A percentile compares a stretch with the other conserved stretches of the same genome.
Evolutionary conservation across 495 filamentous ascomycete genomes (phyloP).

Genomic region (Aspergillus ostianus): DNA sequence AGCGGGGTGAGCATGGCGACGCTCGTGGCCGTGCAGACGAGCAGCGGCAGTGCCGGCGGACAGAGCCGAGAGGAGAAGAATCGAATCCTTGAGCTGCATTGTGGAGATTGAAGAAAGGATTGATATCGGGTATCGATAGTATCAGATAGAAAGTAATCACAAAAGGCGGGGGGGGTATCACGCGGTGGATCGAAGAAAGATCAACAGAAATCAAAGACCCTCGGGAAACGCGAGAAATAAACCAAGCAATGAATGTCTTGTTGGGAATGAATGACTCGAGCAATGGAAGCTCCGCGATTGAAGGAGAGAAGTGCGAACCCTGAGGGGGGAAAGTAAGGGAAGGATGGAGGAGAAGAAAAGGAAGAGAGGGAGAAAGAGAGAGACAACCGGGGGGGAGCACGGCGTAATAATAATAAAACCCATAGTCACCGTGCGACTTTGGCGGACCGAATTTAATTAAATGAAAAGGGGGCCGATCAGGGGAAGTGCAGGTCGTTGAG

Average conservation of each 20-base stretch:
- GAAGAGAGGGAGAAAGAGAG: constrained; percentile 16
- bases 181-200: constrained; percentile 5
- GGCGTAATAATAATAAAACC: constrained; percentile 11
- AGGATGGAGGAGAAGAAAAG: constrained; percentile 20
- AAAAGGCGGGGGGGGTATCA: constrained; percentile 3
- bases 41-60: constrained; percentile 43
- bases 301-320: constrained; percentile 11
- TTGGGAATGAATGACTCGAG: constrained; percentile 29
- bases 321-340: constrained; percentile 25
- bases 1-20: constrained; percentile 37
- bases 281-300: constrained; percentile 22
- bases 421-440: background rate
- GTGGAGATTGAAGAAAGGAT: constrained; percentile 18
- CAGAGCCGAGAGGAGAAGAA: constrained; percentile 39
- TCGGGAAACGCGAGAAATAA: constrained; percentile 7
- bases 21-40: constrained; percentile 47
- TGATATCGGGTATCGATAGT: background rate
- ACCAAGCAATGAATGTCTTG: constrained; percentile 8
- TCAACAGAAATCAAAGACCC: constrained; percentile 1
- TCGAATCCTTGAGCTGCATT: constrained; percentile 46
- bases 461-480: constrained; percentile 24
- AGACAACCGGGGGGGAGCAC: constrained; percentile 12
- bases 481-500: constrained; percentile 1
- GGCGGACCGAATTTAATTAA: constrained; percentile 13
- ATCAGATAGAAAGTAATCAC: constrained; percentile 8